Evolutionary conservation across 495 filamentous ascomycete species (phyloP), one percentile per base, ranked within the genome.

Genomic region (Elaphomyces granulatus): DNA sequence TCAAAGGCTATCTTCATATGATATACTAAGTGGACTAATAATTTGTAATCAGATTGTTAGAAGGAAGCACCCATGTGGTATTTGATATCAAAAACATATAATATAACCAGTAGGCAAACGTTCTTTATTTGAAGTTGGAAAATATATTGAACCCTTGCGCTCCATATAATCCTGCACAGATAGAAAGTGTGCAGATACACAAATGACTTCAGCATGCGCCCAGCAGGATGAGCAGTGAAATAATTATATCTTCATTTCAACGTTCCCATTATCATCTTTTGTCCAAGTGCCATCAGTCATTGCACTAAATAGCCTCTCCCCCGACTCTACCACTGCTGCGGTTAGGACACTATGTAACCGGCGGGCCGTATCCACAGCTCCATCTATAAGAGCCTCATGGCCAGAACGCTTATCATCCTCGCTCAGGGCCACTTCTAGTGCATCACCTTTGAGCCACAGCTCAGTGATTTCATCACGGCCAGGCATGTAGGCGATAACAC

Each of bases 401-500:
- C 50, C 56, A 0, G 55, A 44, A 3, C 48, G 49, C 31, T 48
- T 47, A 40, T 63, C 54, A 10, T 45, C 45, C 7, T 47, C 41
- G 9, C 50, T 58, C 35, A 56, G 40, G 6, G 54, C 45, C 14
- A 51, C 60, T 40, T 61, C 56, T 2, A 59, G 63, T 20, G 72
- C 63, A 49, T 80, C 70, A 3, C 92, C 88, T 66, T 86, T 95
- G 38, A 87, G 74, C 90, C 92, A 98, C 9, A 95, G 51, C 51
- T 90, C 83, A 8, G 87, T 94, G 37, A 96, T 75, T 53, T 98
- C 92, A 52, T 98, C 90, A 37, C 88, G 69, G 4, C 65, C 67
- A 34, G 85, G 80, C 58, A 95, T 69, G 55, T 95, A 98, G 2
- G 75, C 90, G n/a, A 96, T 77, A 41, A 87, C 82, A 61, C 81